Conservation (phyloP, 192 early-diverging fungal species). For the Glomus cerebriforme region DNA sequence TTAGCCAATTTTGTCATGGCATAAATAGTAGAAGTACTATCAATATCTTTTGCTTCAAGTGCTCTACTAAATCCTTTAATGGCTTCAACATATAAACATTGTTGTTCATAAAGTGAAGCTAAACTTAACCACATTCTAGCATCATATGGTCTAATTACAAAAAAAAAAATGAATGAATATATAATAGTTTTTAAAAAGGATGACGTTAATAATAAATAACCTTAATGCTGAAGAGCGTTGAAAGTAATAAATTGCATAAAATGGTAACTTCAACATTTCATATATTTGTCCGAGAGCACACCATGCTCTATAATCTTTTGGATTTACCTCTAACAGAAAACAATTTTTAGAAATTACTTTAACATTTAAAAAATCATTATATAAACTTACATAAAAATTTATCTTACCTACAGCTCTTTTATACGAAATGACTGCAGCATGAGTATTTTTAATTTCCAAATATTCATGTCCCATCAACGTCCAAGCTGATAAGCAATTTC, state of each 20-base stretch:
- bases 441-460: slow-evolving; percentile 86
- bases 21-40: slow-evolving; percentile 35
- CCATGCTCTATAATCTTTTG: slow-evolving; percentile 88
- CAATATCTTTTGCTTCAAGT: slow-evolving; percentile 63
- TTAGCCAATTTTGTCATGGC: slow-evolving; percentile 58
- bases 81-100: slow-evolving; percentile 56
- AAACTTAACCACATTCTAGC: slow-evolving; percentile 86
- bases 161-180: not conserved
- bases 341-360: no score
- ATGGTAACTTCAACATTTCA: slow-evolving; percentile 80
- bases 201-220: slow-evolving; percentile 35
- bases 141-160: slow-evolving; percentile 65
- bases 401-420: slow-evolving; percentile 71
- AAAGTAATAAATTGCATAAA: slow-evolving; percentile 83
- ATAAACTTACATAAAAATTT: not conserved
- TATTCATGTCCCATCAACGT: slow-evolving; percentile 96
- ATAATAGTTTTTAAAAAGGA: not conserved
- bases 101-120: slow-evolving; percentile 70
- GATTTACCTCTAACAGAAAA: slow-evolving; percentile 60
- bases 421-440: slow-evolving; percentile 89
- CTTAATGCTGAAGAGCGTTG: slow-evolving; percentile 66
- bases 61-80: slow-evolving; percentile 78
- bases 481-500: slow-evolving; percentile 78
- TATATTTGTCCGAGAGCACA: slow-evolving; percentile 90
- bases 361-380: no score